Evolutionary conservation across 2,329 filamentous ascomycete genomes (phyloP), one percentile per base, ranked within the genome.

Genomic region (Ceratocystis variospora): DNA sequence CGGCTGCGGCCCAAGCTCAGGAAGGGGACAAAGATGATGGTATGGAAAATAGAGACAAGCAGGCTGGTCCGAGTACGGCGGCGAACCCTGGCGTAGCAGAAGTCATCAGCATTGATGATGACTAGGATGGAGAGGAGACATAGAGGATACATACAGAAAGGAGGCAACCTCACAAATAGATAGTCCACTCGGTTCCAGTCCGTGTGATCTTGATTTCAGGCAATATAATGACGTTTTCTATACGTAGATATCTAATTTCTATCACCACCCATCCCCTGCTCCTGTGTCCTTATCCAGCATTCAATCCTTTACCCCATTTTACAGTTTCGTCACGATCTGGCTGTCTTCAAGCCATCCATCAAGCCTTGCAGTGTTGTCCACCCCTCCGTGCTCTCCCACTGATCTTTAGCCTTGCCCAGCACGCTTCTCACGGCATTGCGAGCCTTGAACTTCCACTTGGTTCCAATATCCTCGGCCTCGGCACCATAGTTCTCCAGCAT

Each of bases 401-500:
- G 81, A 72, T 90, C 88, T 77, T 84, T 92, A 0, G 83, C 92
- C 73, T 88, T 88, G 0, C 90, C 88, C 80, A 95, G 81, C 5
- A 97, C 87, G 63, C 89, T 90, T 65, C 91, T 80, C 1, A 96
- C 80, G 10, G 92, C 92, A 74, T 85, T 95, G 71, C 90, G 81
- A 0, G 90, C 89, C 81, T 96, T 97, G 69, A 89, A 89, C 74
- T 84, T 88, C 94, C 94, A 99, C 72, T 86, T 87, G 67, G 81
- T 82, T 1, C 89, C 90, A 1, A 96, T 85, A 37, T 84, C 72
- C 69, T 86, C 84, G 22, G 85, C 80, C 70, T 83, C 80, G 0
- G 79, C 77, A 0, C 89, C 89, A 71, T 91, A 85, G 73, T 87
- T 90, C 76, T 94, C 89, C 75, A 96, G 89, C 63, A 88, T 84